These are phyloP conservation scores for Saturnispora sanitii DNA, from an alignment of 805 yeast genomes.

Conservation along the genomic window DNA sequence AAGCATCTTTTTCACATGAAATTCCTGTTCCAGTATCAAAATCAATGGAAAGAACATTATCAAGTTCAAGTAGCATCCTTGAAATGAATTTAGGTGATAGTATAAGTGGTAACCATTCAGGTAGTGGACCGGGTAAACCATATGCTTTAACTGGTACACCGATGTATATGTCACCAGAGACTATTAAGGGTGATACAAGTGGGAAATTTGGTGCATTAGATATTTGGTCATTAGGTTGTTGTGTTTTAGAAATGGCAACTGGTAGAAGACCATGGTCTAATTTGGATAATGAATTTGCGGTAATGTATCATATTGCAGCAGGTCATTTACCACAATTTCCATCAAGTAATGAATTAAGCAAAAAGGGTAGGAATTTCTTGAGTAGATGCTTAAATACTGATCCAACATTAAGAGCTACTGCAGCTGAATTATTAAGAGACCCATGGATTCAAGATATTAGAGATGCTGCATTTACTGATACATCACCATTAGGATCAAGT, in stretches of 20 bases:
- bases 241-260: constrained; percentile 92
- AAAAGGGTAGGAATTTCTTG: constrained; percentile 61
- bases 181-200: constrained; percentile 64
- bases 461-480: constrained; percentile 54
- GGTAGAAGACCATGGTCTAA: constrained; percentile 96
- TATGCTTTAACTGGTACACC: constrained; percentile 79
- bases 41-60: constrained; percentile 1
- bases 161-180: constrained; percentile 98
- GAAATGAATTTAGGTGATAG: neutral
- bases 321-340: constrained; percentile 89
- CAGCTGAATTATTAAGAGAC: constrained; percentile 74
- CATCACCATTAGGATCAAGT: constrained; percentile 9
- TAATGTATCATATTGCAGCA: constrained; percentile 96
- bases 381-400: constrained; percentile 71
- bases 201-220: constrained; percentile 64
- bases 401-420: constrained; percentile 71
- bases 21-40: neutral
- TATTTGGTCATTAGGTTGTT: constrained; percentile 96
- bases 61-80: constrained; percentile 3
- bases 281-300: constrained; percentile 94
- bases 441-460: constrained; percentile 81
- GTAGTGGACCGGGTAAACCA: constrained; percentile 14
- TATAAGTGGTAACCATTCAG: neutral
- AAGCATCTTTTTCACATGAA: neutral
- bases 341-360: constrained; percentile 62